Percentiles rank a stretch among this genome's conserved stretches.
Evolutionary conservation across 83 land plant genomes (phyloP).

Genomic region (Thuja plicata): DNA sequence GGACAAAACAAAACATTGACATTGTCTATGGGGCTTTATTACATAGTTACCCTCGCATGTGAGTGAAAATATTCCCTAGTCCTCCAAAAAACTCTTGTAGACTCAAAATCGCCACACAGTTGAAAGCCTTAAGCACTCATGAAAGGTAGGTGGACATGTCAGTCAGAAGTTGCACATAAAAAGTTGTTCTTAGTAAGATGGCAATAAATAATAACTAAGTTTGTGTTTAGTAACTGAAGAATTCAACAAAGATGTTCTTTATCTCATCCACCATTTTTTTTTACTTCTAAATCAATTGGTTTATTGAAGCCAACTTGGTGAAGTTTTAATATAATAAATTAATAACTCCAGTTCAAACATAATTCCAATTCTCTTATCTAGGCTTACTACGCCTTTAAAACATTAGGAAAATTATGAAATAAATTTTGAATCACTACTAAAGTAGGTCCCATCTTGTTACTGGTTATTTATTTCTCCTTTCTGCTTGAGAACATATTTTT

Average conservation of each 20-base stretch:
- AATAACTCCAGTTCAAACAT: not conserved
- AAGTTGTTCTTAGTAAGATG: not conserved
- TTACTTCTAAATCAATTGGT: too few relatives aligned
- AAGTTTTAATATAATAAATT: not conserved
- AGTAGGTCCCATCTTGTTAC: not conserved
- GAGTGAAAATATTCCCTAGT: too few relatives aligned
- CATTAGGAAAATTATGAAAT: not conserved
- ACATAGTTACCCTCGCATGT: not conserved
- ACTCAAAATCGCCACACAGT: not conserved
- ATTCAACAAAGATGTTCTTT: too few relatives aligned
- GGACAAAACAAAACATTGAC: not conserved
- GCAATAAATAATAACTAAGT: not conserved
- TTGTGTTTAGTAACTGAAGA: too few relatives aligned
- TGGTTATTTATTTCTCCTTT: not conserved
- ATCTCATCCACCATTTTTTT: too few relatives aligned
- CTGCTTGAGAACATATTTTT: not conserved
- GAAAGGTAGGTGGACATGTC: not conserved
- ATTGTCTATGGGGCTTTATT: not conserved
- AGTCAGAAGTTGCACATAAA: not conserved
- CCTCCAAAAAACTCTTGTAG: slow-evolving; percentile 5
- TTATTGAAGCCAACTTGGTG: not conserved
- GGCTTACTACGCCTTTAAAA: not conserved
- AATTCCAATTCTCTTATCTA: not conserved
- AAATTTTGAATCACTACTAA: not conserved
- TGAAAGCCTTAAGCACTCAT: slow-evolving; percentile 6